Percentiles rank a stretch among this genome's conserved stretches.
These are phyloP conservation scores for Blepharisma stoltei DNA, from an alignment of 73 alveolate species.

Conservation along the genomic window DNA sequence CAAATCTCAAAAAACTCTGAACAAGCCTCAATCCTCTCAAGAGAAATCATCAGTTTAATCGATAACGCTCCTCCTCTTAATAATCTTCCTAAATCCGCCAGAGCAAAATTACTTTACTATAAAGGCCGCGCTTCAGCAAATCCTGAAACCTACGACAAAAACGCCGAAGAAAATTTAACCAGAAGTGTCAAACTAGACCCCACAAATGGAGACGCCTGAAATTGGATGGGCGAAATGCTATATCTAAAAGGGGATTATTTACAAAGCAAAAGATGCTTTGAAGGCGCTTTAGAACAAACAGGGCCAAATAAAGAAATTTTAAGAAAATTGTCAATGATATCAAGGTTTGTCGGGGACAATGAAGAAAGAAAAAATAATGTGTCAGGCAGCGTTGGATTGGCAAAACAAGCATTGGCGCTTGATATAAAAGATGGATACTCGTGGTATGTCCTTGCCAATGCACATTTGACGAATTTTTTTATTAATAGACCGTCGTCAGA, in stretches of 20 bases:
- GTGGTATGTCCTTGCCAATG: slow-evolving; percentile 74
- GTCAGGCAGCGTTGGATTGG: slow-evolving; percentile 43
- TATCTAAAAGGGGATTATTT: slow-evolving; percentile 57
- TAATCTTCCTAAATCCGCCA: neutral
- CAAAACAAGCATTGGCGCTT: slow-evolving; percentile 52
- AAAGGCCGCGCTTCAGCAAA: slow-evolving; percentile 56
- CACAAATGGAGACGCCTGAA: slow-evolving; percentile 53
- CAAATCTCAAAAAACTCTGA: too few relatives aligned
- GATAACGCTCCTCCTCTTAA: neutral
- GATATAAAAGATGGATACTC: slow-evolving; percentile 58
- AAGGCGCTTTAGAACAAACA: slow-evolving; percentile 61
- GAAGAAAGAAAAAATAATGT: slow-evolving; percentile 40
- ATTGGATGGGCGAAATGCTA: slow-evolving; percentile 66
- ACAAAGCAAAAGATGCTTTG: slow-evolving; percentile 49
- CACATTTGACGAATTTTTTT: slow-evolving; percentile 63
- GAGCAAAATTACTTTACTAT: slow-evolving; percentile 48
- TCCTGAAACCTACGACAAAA: slow-evolving; percentile 55
- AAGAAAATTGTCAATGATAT: slow-evolving; percentile 53
- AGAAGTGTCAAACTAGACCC: slow-evolving; percentile 64
- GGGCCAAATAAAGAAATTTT: slow-evolving; percentile 42
- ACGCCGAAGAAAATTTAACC: slow-evolving; percentile 62
- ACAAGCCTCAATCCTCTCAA: neutral
- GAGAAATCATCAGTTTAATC: neutral
- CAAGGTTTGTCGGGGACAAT: slow-evolving; percentile 43
- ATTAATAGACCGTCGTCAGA: slow-evolving; percentile 40